Evolutionary conservation across 345 rosid species (phyloP).

Genomic region (Pugionium cornutum): DNA sequence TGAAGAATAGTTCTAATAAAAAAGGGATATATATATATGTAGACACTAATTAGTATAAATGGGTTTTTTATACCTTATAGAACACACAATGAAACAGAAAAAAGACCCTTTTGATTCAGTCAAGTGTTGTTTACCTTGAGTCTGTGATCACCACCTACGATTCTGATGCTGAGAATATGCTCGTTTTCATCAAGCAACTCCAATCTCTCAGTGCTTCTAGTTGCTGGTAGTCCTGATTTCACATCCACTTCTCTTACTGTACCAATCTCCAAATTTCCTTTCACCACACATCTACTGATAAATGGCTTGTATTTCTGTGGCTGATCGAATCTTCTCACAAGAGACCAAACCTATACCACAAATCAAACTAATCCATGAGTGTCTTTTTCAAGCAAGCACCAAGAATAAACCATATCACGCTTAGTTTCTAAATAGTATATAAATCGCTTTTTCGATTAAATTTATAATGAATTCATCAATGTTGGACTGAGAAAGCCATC

Average conservation of each 20-base stretch:
- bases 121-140: conserved; percentile 51
- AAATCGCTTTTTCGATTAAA: too few species aligned
- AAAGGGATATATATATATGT: too few species aligned
- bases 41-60: too few species aligned
- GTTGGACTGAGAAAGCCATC: too few species aligned
- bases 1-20: conserved; percentile 75
- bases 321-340: conserved; percentile 80
- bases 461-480: too few species aligned
- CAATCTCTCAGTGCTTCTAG: conserved; percentile 75
- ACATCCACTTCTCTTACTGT: conserved; percentile 84
- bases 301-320: conserved; percentile 87
- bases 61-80: too few species aligned
- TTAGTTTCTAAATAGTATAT: too few species aligned
- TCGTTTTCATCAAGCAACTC: conserved; percentile 77
- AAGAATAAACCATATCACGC: too few species aligned
- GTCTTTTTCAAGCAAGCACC: too few species aligned
- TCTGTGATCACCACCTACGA: conserved; percentile 84
- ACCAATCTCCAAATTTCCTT: conserved; percentile 74
- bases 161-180: conserved; percentile 69
- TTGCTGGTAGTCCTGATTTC: conserved; percentile 80
- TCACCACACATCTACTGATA: conserved; percentile 64
- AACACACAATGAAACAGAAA: too few species aligned
- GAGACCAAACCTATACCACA: conserved; percentile 64
- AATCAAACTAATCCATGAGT: background rate
- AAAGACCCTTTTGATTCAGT: too few species aligned